Conservation (phyloP, 75 land plant species). For the Adiantum capillusveneris region DNA sequence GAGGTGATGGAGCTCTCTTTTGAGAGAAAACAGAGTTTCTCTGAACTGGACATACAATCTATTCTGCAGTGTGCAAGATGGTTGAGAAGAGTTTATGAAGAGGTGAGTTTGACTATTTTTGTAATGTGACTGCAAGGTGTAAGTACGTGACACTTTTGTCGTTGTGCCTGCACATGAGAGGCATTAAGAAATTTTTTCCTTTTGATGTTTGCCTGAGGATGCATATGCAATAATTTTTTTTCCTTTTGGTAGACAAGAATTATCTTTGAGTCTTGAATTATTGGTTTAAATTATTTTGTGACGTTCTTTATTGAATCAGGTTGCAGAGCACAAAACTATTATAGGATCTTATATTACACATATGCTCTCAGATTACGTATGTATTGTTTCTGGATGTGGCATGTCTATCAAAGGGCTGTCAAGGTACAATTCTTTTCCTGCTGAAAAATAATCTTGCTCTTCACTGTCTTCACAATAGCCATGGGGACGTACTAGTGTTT, state of each 20-base stretch:
- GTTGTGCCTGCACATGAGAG: no score
- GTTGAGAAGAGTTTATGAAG: constrained; percentile 84
- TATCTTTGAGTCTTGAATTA: no score
- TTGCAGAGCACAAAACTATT: constrained; percentile 69
- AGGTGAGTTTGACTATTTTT: constrained; percentile 41
- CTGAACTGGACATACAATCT: constrained; percentile 38
- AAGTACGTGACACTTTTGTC: not conserved
- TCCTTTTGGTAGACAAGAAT: no score
- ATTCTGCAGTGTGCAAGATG: constrained; percentile 63
- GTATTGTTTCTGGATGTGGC: constrained; percentile 59
- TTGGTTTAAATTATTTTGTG: not conserved
- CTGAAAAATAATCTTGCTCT: no score
- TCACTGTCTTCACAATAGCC: no score
- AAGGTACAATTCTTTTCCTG: constrained; percentile 53
- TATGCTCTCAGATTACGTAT: constrained; percentile 70
- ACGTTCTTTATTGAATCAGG: constrained; percentile 32
- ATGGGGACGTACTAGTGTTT: no score
- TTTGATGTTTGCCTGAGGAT: no score
- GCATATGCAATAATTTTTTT: no score
- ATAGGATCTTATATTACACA: constrained; percentile 39
- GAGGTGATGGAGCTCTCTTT: constrained; percentile 31
- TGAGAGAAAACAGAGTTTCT: constrained; percentile 12
- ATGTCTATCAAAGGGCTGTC: constrained; percentile 42
- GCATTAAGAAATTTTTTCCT: no score
- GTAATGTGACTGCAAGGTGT: not conserved